Evolutionary conservation across 305 asterid genomes (phyloP), one percentile per base, ranked within the genome.

Genomic region (Rubia tinctorum): DNA sequence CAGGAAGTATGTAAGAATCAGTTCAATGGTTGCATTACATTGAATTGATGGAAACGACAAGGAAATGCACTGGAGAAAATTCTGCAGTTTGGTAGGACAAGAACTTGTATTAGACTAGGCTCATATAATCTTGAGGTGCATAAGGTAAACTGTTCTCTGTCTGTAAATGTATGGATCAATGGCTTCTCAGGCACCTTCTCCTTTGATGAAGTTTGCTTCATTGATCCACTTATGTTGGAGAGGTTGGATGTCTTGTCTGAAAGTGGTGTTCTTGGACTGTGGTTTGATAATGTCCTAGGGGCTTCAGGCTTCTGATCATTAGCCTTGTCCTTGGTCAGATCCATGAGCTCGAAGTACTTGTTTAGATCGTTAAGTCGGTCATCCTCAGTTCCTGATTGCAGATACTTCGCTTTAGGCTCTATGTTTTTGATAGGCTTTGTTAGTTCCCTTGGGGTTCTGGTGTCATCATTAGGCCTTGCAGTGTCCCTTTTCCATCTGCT

Each of bases 351-450:
- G 3, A 82, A 75, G 53, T 65, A 34, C 64, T 60, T 82, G 63
- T 82, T 80, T 65, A 77, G 70, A 51, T 77, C 86, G 42, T 65
- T 49, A 0, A 80, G 81, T 80, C 74, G 73, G 5, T 76, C 77
- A 0, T 47, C 42, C 64, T 62, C 45, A 18, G 3, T 17, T 77
- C 42, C 15, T 43, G 53, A 14, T 60, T 67, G 39, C 30, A 34
- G 69, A 68, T 68, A 22, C 47, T 27, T 53, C 8, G 34, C n/a
- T 42, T 55, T 2, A 7, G 6, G 10, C 0, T 44, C 55, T 11
- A 23, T 11, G 47, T 17, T 25, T 17, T 7, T 68, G 22, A 6
- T n/a, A 15, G 20, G 27, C 53, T 25, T 30, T 25, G 37, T 18
- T 10, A 1, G n/a, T 34, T 20, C 72, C 7, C 22, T 22, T 68